A percentile compares a stretch with the other conserved stretches of the same genome.
These are phyloP conservation scores for Saprolegnia diclina DNA, from an alignment of 352 stramenopile genomes.

Conservation along the genomic window DNA sequence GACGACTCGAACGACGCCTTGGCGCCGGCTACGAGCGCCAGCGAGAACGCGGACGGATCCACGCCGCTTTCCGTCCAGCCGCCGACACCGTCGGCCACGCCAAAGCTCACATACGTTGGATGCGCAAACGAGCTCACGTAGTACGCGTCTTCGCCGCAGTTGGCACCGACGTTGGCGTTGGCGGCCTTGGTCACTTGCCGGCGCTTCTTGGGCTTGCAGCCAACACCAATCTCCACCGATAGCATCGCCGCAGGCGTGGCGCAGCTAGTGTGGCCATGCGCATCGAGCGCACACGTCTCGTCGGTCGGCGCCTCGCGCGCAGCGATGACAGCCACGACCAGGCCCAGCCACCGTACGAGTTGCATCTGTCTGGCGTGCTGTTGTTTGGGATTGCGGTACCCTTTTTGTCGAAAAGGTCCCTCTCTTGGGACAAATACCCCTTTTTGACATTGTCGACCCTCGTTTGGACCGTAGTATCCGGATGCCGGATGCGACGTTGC, in stretches of 20 bases:
- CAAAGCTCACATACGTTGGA: slow-evolving; percentile 7
- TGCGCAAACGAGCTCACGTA: neutral
- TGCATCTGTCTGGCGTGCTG: no score
- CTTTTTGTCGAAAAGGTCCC: no score
- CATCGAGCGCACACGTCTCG: slow-evolving; percentile 8
- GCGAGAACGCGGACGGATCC: slow-evolving; percentile 20
- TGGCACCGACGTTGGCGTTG: slow-evolving; percentile 1
- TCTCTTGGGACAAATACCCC: no score
- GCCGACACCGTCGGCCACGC: slow-evolving; percentile 17
- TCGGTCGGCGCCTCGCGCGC: neutral
- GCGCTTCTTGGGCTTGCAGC: slow-evolving; percentile 24
- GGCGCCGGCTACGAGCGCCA: slow-evolving; percentile 10
- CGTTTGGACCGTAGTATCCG: no score
- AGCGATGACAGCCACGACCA: no score
- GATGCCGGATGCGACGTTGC: no score
- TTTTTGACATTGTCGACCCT: no score
- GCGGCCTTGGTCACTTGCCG: neutral
- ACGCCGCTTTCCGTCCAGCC: slow-evolving; percentile 19
- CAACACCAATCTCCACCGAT: neutral
- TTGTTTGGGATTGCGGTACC: no score
- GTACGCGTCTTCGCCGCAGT: slow-evolving; percentile 19
- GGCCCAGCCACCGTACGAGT: no score
- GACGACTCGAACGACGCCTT: slow-evolving; percentile 6
- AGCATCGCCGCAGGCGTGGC: neutral
- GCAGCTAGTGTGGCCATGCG: neutral